Conservation (phyloP, 2,329 filamentous ascomycete species). For the Fusarium scirpi region DNA sequence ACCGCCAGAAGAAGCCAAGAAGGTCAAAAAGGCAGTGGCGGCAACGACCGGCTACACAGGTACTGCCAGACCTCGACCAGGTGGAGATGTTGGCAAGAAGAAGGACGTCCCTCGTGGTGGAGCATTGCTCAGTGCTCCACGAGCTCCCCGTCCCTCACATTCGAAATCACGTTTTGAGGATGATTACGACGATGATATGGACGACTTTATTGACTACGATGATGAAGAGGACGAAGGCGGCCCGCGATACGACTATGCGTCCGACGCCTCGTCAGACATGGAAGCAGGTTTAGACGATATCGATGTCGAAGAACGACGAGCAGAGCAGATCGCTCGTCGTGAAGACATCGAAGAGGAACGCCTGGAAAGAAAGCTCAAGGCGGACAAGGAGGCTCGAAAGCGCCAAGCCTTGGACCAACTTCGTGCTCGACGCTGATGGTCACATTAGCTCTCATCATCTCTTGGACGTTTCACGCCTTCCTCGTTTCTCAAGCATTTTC, state of each 20-base stretch:
- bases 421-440: slow-evolving; percentile 49
- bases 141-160: slow-evolving; percentile 44
- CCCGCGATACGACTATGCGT: slow-evolving; percentile 67
- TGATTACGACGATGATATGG: slow-evolving; percentile 73
- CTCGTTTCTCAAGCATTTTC: slow-evolving; percentile 6
- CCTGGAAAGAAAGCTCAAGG: slow-evolving; percentile 71
- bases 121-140: slow-evolving; percentile 54
- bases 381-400: slow-evolving; percentile 70
- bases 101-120: slow-evolving; percentile 54
- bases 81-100: slow-evolving; percentile 50
- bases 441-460: not conserved
- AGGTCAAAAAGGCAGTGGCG: slow-evolving; percentile 69
- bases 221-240: slow-evolving; percentile 64
- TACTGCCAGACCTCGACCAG: slow-evolving; percentile 70
- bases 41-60: slow-evolving; percentile 75
- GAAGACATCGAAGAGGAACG: slow-evolving; percentile 76
- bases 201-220: slow-evolving; percentile 72
- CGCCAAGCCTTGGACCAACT: slow-evolving; percentile 56
- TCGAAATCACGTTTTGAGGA: slow-evolving; percentile 61
- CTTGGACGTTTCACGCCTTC: not conserved
- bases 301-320: slow-evolving; percentile 75
- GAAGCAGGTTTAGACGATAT: slow-evolving; percentile 81
- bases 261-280: slow-evolving; percentile 80
- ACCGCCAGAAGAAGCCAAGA: slow-evolving; percentile 59
- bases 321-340: slow-evolving; percentile 70